Evolutionary conservation across 2,329 filamentous ascomycete species (phyloP).

Genomic region (Xylariaceae sp.): DNA sequence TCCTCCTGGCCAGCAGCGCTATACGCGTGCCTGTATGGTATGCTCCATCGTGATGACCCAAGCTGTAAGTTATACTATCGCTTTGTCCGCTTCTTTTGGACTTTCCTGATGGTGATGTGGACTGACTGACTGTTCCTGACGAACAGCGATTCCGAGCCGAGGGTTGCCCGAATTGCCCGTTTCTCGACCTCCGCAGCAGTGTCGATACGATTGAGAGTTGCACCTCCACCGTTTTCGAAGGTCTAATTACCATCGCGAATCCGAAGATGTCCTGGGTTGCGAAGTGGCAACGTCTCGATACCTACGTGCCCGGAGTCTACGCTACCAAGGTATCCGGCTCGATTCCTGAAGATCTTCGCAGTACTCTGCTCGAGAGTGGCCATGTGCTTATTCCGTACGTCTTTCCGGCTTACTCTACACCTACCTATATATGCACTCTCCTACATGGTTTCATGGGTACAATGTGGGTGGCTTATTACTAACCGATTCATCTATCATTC

Average conservation of each 20-base stretch:
- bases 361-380: constrained; percentile 56
- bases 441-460: not conserved
- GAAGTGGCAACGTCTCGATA: constrained; percentile 89
- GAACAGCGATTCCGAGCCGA: constrained; percentile 72
- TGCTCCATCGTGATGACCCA: constrained; percentile 90
- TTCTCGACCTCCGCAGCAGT: constrained; percentile 75
- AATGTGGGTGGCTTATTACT: not conserved
- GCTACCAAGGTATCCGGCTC: constrained; percentile 90
- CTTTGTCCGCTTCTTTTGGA: not conserved
- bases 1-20: constrained; percentile 69
- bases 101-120: not conserved
- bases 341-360: constrained; percentile 59
- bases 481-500: not conserved
- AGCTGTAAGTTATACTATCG: constrained; percentile 45
- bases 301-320: constrained; percentile 84
- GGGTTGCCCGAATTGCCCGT: constrained; percentile 95
- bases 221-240: constrained; percentile 94
- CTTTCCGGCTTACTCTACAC: constrained; percentile 25
- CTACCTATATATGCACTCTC: constrained; percentile 36
- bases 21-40: constrained; percentile 95
- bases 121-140: not conserved
- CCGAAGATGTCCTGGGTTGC: constrained; percentile 88
- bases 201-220: constrained; percentile 82
- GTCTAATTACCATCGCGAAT: constrained; percentile 77
- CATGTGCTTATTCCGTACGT: constrained; percentile 61